Base-by-base conservation (phyloP, 1,284 basidiomycete genomes). In the Ganoderma meredithae region DNA sequence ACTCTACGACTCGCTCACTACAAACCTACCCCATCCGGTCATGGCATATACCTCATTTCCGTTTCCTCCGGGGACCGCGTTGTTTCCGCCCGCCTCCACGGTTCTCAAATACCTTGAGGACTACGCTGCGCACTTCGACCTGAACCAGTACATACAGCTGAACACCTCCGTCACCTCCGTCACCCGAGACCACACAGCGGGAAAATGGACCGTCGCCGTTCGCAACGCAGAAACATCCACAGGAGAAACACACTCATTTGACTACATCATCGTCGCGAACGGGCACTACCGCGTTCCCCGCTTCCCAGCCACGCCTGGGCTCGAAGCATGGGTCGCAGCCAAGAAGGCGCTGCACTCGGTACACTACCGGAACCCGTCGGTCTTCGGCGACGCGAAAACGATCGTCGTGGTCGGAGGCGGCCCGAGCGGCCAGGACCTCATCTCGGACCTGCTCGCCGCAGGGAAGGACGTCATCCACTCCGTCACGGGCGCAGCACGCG, bases 391-490 rank as follows among this genome's bases (percentile, higher is more conserved):
- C 39, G 71, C 71, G 9, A 67, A 65, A 22, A 87, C 81, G 7
- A 81, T 95, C 2, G 79, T 94, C 10, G 86, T 95, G 19, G 84
- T 94, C 13, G 93, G 93, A 9, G 85, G 81, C 43, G 93, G 92
- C 0, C 89, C 90, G 0, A 93, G 90, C 60, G 91, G 90, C 1
- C 79, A 73, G 22, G 93, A 95, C 72, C 87, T 94, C 72, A 79
- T 83, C 59, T 75, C 81, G 1, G 92, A 93, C 69, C 82, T 93
- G 79, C 76, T 80, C 61, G 73, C 76, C 4, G 75, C 80, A 2
- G 83, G 83, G 9, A 78, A 74, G 15, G 82, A 76, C 19, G 82
- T 93, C 65, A 81, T 92, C 53, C 88, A 89, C 71, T 90, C 92
- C 36, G 76, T 84, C n/a, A 79, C 83, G 3, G 81, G 77, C 2